Evolutionary conservation across 306 rosid genomes (phyloP).

Genomic region (Cicer arietinum): DNA sequence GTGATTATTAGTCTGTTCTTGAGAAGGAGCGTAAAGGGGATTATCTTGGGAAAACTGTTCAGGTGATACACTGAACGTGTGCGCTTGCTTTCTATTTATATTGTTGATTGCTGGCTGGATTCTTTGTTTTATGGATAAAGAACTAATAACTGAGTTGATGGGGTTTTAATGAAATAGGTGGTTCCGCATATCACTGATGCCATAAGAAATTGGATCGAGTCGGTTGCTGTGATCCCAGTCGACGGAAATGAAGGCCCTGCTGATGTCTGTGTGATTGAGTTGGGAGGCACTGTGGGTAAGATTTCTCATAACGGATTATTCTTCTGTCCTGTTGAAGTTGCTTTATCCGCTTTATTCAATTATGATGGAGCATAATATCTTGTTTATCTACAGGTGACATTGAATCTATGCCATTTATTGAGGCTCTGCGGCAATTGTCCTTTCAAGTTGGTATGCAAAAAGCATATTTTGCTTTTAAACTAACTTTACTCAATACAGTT

Average conservation of each 20-base stretch:
- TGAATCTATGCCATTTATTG: slow-evolving; percentile 98
- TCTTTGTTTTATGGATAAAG: neutral
- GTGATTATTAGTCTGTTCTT: slow-evolving; percentile 74
- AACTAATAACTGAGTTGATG: slow-evolving; percentile 31
- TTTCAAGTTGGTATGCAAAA: slow-evolving; percentile 81
- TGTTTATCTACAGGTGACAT: slow-evolving; percentile 76
- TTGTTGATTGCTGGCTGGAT: slow-evolving; percentile 21
- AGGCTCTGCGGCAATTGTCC: slow-evolving; percentile 88
- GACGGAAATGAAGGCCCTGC: slow-evolving; percentile 90
- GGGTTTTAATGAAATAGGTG: slow-evolving; percentile 61
- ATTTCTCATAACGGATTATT: slow-evolving; percentile 5
- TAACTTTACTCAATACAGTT: neutral
- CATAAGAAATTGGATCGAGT: slow-evolving; percentile 77
- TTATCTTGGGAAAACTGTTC: slow-evolving; percentile 98
- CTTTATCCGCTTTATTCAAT: slow-evolving; percentile 12
- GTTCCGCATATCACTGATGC: slow-evolving; percentile 99
- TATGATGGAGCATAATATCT: slow-evolving; percentile 8
- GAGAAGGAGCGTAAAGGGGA: slow-evolving; percentile 95
- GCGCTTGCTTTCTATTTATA: neutral
- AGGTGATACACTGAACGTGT: slow-evolving; percentile 60
- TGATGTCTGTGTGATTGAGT: slow-evolving; percentile 96
- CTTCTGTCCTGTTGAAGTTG: slow-evolving; percentile 35
- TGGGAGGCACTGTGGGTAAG: slow-evolving; percentile 98
- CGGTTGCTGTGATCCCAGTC: slow-evolving; percentile 84
- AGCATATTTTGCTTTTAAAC: slow-evolving; percentile 24